Percentiles rank a stretch among this genome's conserved stretches.
These are phyloP conservation scores for carrot (Daucus carota) DNA, from an alignment of 129 eudicot genomes.

Conservation along the genomic window DH1_v3.0 NC_030387.2:25968001-25968500, in stretches of 20 bases:
- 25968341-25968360: background rate
- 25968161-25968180: conserved; percentile 96
- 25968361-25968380: background rate
- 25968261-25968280: conserved; percentile 38
- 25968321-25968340: background rate
- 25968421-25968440: background rate
- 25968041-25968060: background rate
- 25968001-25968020: background rate
- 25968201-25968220: conserved; percentile 87
- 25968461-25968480: background rate
- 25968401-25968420: background rate
- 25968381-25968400: background rate
- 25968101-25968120: conserved; percentile 92
- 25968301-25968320: background rate
- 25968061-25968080: conserved; percentile 20
- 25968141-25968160: conserved; percentile 85
- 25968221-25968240: conserved; percentile 80
- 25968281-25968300: background rate
- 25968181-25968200: conserved; percentile 86
- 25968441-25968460: background rate
- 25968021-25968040: background rate
- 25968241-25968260: conserved; percentile 93
- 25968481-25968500: background rate
- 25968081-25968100: conserved; percentile 99
- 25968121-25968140: conserved; percentile 84